Evolutionary conservation across 2,329 filamentous ascomycete species (phyloP).

Genomic region (Periconia sp.): DNA sequence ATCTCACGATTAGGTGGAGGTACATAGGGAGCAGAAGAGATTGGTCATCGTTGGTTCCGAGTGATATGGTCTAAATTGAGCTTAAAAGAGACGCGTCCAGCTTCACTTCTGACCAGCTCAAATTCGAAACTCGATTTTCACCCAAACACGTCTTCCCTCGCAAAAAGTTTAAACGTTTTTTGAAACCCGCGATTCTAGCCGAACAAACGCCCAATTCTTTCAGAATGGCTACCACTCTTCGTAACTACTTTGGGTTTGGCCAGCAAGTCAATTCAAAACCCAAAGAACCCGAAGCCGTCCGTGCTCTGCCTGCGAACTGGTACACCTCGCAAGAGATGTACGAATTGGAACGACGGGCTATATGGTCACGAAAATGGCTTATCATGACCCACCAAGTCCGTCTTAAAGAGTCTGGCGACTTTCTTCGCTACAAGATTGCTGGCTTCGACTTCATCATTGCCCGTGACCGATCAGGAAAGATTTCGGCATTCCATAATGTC

Average conservation of each 20-base stretch:
- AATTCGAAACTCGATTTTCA: neutral
- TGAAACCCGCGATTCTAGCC: neutral
- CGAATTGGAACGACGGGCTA: constrained; percentile 47
- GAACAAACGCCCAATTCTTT: neutral
- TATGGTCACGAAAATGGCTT: constrained; percentile 45
- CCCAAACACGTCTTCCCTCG: neutral
- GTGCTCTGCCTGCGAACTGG: constrained; percentile 43
- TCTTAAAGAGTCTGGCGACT: constrained; percentile 15
- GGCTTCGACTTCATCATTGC: constrained; percentile 15
- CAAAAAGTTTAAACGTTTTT: neutral
- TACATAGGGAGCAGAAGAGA: neutral
- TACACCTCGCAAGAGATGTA: constrained; percentile 42
- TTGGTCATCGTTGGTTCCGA: neutral
- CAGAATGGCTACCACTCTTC: constrained; percentile 3
- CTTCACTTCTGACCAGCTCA: neutral
- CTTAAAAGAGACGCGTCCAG: constrained; percentile 2
- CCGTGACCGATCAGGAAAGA: constrained; percentile 11
- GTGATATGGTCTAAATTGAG: neutral
- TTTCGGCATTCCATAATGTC: constrained; percentile 43
- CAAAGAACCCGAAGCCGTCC: constrained; percentile 20
- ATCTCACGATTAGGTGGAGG: constrained; percentile 3
- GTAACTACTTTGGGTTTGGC: constrained; percentile 6
- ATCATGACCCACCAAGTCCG: constrained; percentile 35
- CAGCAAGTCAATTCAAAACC: neutral
- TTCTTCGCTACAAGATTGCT: constrained; percentile 12